Percentiles rank a stretch among this genome's conserved stretches.
These are phyloP conservation scores for Diplotaxis tenuifolia DNA, from an alignment of 345 rosid genomes.

Conservation along the genomic window DNA sequence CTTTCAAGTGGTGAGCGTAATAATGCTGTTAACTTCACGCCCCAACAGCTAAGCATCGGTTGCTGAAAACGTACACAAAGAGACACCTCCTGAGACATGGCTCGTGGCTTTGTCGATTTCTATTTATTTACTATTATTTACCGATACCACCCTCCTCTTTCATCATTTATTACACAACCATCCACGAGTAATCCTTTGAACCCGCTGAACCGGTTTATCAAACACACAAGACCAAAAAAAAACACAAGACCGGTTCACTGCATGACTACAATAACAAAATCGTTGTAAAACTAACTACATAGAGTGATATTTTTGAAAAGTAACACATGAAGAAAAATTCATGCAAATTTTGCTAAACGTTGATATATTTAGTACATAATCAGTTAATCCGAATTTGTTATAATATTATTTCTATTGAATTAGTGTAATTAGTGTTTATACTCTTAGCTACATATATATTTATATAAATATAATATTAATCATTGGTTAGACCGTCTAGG, in stretches of 20 bases:
- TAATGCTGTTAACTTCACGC: constrained; percentile 37
- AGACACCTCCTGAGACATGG: constrained; percentile 33
- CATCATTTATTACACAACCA: not conserved
- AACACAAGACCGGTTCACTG: too few species aligned
- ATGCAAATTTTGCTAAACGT: not conserved
- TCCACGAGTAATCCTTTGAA: not conserved
- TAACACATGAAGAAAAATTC: not conserved
- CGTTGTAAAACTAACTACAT: not conserved
- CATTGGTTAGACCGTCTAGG: not conserved
- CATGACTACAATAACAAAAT: not conserved
- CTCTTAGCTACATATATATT: not conserved
- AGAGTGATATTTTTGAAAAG: not conserved
- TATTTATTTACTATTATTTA: not conserved
- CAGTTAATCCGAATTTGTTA: not conserved
- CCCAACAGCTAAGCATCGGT: constrained; percentile 29
- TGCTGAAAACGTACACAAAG: constrained; percentile 36
- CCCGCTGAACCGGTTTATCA: not conserved
- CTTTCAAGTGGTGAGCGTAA: constrained; percentile 4
- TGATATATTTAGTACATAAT: not conserved
- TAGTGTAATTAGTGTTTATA: not conserved
- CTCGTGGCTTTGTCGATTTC: constrained; percentile 39
- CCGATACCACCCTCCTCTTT: not conserved
- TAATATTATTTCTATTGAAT: not conserved
- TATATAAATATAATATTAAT: not conserved
- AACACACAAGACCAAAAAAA: too few species aligned